Percentiles rank a stretch among this genome's conserved stretches.
Conservation (phyloP, 352 stramenopile species). For the Phytophthora agathidicida region DNA sequence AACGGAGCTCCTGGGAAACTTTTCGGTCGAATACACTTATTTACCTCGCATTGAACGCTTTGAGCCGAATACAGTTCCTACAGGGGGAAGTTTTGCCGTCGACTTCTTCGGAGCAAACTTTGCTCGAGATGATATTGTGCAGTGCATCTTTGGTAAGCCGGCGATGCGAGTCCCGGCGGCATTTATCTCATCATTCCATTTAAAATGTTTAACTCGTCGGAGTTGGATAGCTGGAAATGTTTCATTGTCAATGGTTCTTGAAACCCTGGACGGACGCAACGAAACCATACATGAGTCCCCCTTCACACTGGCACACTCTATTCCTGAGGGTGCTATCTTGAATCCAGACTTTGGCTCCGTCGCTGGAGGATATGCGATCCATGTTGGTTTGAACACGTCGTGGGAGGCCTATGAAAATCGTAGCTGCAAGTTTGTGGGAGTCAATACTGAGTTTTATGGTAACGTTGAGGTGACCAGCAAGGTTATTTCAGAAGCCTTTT, state of each 20-base stretch:
- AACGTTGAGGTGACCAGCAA: neutral
- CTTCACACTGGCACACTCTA: constrained; percentile 23
- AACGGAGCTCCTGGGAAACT: constrained; percentile 10
- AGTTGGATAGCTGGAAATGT: constrained; percentile 8
- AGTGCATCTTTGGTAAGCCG: constrained; percentile 35
- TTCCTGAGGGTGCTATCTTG: constrained; percentile 10
- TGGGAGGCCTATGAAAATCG: constrained; percentile 12
- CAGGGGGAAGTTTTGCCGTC: constrained; percentile 17
- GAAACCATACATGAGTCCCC: constrained; percentile 30
- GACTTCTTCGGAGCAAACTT: constrained; percentile 36
- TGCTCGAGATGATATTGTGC: constrained; percentile 24
- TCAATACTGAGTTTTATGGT: constrained; percentile 4
- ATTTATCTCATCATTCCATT: constrained; percentile 24
- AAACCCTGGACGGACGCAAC: constrained; percentile 9
- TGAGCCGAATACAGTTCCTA: constrained; percentile 24
- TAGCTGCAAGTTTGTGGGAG: constrained; percentile 32
- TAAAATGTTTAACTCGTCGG: constrained; percentile 35
- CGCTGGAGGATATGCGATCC: constrained; percentile 27
- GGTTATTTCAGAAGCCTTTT: constrained; percentile 13
- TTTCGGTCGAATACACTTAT: constrained; percentile 33
- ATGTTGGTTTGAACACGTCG: constrained; percentile 21
- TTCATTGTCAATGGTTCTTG: constrained; percentile 22
- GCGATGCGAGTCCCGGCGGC: constrained; percentile 11
- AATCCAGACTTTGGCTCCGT: constrained; percentile 36
- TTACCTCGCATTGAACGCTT: constrained; percentile 23